Evolutionary conservation across 2,329 filamentous ascomycete genomes (phyloP), one percentile per base, ranked within the genome.

Genomic region (Cladosporium halotolerans): DNA sequence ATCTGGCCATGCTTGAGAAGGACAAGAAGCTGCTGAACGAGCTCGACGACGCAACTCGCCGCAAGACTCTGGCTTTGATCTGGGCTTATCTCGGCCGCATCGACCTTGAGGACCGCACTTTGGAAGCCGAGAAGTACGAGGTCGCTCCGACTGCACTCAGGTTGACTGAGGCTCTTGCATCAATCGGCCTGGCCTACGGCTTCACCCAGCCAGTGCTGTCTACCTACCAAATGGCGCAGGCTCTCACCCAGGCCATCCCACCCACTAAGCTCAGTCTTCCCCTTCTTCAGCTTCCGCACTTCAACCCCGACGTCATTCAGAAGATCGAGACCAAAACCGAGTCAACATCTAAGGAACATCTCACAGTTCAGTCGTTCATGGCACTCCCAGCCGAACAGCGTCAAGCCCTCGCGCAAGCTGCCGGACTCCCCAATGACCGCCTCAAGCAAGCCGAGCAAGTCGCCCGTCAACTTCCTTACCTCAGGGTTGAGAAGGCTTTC

Each of bases 11-110:
- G 59, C 79, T 83, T 0, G 52, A 38, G 31, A 89, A 90, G 70
- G 90, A 96, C 64, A 84, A 84, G 67, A 78, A 84, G 64, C 84
- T 82, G 66, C 78, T 99, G 7, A 83, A 89, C 66, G 83, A 90
- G 60, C 72, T 96, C 55, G 93, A 97, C 46, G 86, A 86, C 60
- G 84, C 85, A 38, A 79, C 83, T 19, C 85, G 88, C 60, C 81
- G 93, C 65, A 97, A 97, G 77, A 85, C 89, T 7, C 77, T 97
- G 42, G 89, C 86, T 47, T 78, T 99, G 53, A 78, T 99, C 13
- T 99, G 95, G 93, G 91, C 93, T 40, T 97, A 99, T 69, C 81
- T 97, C 45, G 89, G 88, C 56, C 87, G 93, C 44, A 78, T 95
- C 52, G 89, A 96, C 64, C 80, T 99, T 19, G 85, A 87, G 41